Evolutionary conservation across 805 yeast genomes (phyloP).

Genomic region (Schizosaccharomyces osmophilus): DNA sequence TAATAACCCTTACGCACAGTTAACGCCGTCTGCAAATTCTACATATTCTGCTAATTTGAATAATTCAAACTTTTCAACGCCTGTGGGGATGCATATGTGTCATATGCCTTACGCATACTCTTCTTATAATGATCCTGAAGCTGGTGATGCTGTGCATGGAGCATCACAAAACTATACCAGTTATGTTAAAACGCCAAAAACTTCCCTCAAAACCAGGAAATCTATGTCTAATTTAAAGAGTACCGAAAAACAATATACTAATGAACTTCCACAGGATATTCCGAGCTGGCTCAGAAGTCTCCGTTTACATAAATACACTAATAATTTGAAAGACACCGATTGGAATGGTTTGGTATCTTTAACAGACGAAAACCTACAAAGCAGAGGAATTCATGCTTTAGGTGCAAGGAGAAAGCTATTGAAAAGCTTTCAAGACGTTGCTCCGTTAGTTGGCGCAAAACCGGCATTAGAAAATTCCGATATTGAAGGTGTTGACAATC

Average conservation of each 20-base stretch:
- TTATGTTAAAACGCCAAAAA: background rate
- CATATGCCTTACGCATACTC: background rate
- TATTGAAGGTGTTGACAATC: background rate
- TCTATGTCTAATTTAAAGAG: conserved; percentile 22
- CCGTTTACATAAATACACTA: conserved; percentile 83
- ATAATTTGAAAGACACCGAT: conserved; percentile 41
- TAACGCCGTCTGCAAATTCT: background rate
- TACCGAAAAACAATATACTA: conserved; percentile 14
- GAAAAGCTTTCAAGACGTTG: conserved; percentile 69
- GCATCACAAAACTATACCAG: background rate
- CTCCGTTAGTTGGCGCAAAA: background rate
- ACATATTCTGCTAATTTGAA: background rate
- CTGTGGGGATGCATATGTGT: background rate
- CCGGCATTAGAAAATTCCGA: background rate
- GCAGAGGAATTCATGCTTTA: conserved; percentile 68
- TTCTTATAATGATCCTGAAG: background rate
- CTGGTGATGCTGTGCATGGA: background rate
- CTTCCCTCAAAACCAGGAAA: background rate
- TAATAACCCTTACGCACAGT: background rate
- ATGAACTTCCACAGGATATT: conserved; percentile 34
- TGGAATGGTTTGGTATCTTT: conserved; percentile 64
- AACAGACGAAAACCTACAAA: conserved; percentile 43
- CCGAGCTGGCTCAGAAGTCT: conserved; percentile 82
- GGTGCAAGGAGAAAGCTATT: conserved; percentile 88
- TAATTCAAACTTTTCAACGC: background rate